Evolutionary conservation across 2,329 filamentous ascomycete genomes (phyloP).

Genomic region (Tolypocladium pustulatum): DNA sequence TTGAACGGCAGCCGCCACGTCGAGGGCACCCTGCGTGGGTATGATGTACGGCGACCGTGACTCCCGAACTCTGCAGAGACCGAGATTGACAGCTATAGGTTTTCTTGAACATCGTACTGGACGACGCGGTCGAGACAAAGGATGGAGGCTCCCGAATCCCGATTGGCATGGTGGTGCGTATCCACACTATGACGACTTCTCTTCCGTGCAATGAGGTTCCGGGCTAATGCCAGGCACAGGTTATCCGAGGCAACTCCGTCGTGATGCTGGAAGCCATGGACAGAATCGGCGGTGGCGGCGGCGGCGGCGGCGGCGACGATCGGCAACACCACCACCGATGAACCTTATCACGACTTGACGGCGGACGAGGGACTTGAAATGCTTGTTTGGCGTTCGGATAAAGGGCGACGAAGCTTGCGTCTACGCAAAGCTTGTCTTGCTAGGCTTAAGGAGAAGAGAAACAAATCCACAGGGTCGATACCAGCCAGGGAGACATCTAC

Average conservation of each 20-base stretch:
- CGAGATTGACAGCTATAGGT: conserved; percentile 48
- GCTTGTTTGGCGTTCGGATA: conserved; percentile 24
- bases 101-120: conserved; percentile 95
- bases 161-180: conserved; percentile 82
- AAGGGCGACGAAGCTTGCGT: conserved; percentile 4
- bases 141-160: conserved; percentile 79
- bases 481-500: conserved; percentile 1
- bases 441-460: neutral
- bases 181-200: neutral
- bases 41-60: conserved; percentile 59
- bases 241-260: conserved; percentile 95
- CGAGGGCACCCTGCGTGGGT: conserved; percentile 85
- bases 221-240: conserved; percentile 33
- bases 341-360: conserved; percentile 3
- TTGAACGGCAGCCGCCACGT: conserved; percentile 97
- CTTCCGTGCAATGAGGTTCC: neutral
- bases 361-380: conserved; percentile 9
- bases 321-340: conserved; percentile 25
- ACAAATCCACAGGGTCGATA: neutral
- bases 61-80: neutral
- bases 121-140: conserved; percentile 94
- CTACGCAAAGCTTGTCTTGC: neutral
- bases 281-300: conserved; percentile 39
- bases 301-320: conserved; percentile 35
- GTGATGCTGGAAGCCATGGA: conserved; percentile 89